A percentile compares a stretch with the other conserved stretches of the same genome.
Conservation (phyloP, 2,329 filamentous ascomycete species). For the Fusarium pseudoanthophilum region DNA sequence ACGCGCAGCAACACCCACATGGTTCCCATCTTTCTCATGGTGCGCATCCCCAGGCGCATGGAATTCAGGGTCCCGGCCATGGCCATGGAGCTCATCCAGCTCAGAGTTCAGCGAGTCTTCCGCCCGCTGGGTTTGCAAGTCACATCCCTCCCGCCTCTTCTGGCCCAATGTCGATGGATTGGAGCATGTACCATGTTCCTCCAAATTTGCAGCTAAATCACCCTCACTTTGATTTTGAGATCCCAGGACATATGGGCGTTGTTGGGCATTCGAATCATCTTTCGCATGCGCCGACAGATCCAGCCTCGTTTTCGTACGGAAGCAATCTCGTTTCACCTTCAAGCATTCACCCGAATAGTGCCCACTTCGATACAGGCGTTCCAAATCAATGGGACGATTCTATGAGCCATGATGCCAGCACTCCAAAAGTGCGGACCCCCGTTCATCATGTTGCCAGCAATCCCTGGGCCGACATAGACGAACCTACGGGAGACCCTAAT, state of each 20-base stretch:
- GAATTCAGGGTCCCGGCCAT: constrained; percentile 21
- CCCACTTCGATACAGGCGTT: constrained; percentile 29
- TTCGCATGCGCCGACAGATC: constrained; percentile 29
- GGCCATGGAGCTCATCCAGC: constrained; percentile 23
- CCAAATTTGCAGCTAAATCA: constrained; percentile 29
- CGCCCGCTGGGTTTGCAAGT: constrained; percentile 23
- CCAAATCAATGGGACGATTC: constrained; percentile 40
- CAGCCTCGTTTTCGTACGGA: constrained; percentile 33
- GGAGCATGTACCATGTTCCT: constrained; percentile 38
- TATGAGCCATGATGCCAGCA: constrained; percentile 36
- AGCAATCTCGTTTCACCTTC: constrained; percentile 40
- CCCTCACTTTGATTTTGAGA: constrained; percentile 39
- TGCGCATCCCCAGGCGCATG: constrained; percentile 2
- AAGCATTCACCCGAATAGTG: constrained; percentile 36
- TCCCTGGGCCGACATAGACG: constrained; percentile 42
- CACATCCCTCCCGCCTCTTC: constrained; percentile 26
- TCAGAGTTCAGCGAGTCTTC: constrained; percentile 26
- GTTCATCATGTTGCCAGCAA: constrained; percentile 34
- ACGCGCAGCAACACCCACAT: constrained; percentile 25
- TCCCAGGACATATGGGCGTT: constrained; percentile 33
- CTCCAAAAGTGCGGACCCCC: constrained; percentile 42
- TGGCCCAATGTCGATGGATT: constrained; percentile 38
- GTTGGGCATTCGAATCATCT: constrained; percentile 36
- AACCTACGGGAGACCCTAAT: constrained; percentile 17
- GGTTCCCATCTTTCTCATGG: constrained; percentile 14